Conservation (phyloP, 768 basidiomycete genomes). For the Rubroboletus pulcherrimus region DNA sequence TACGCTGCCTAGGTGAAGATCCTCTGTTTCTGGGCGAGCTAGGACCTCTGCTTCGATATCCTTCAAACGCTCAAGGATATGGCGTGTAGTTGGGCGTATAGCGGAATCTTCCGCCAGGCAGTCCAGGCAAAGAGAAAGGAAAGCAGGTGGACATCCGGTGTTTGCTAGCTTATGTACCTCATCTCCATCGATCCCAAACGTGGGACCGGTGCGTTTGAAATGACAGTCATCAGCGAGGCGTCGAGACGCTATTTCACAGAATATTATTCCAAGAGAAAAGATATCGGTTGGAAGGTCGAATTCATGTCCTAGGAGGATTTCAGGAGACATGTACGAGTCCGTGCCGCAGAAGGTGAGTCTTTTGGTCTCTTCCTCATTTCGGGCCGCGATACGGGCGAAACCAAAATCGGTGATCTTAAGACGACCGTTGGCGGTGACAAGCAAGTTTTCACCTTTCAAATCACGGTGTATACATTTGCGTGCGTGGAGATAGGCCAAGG, state of each 20-base stretch:
- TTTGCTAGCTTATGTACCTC: conserved; percentile 70
- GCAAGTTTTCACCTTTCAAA: conserved; percentile 94
- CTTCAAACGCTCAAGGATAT: conserved; percentile 74
- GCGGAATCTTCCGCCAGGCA: conserved; percentile 68
- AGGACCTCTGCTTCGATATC: conserved; percentile 84
- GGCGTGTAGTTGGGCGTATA: conserved; percentile 69
- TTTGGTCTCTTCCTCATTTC: conserved; percentile 85
- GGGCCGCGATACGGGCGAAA: conserved; percentile 90
- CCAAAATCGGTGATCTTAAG: conserved; percentile 99
- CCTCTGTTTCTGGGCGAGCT: conserved; percentile 58
- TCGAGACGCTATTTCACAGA: conserved; percentile 86
- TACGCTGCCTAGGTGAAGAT: conserved; percentile 80
- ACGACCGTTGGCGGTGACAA: conserved; percentile 91
- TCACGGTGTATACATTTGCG: conserved; percentile 87
- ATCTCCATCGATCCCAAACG: conserved; percentile 69
- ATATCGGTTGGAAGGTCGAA: conserved; percentile 95
- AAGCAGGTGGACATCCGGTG: conserved; percentile 72
- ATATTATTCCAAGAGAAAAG: conserved; percentile 89
- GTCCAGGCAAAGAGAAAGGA: conserved; percentile 73
- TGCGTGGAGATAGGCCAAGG: conserved; percentile 96
- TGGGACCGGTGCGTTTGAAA: conserved; percentile 75
- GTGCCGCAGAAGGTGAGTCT: conserved; percentile 86
- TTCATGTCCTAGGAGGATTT: conserved; percentile 86
- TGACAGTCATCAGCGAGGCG: conserved; percentile 79
- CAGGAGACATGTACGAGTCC: conserved; percentile 95